Conservation (phyloP, 352 stramenopile species). For the Globisporangium alternatum region DNA sequence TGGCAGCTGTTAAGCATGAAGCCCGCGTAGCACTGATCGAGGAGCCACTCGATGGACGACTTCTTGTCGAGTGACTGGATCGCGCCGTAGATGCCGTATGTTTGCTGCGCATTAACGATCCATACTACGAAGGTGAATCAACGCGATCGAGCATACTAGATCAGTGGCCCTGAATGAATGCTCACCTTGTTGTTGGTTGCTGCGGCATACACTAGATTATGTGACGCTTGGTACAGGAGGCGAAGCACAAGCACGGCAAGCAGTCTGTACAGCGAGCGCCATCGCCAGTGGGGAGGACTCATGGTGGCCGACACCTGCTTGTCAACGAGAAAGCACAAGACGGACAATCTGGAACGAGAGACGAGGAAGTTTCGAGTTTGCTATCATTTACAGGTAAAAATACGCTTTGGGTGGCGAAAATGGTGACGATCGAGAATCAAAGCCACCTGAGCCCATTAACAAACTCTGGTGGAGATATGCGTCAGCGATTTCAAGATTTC, state of each 20-base stretch:
- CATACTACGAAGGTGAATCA: background rate
- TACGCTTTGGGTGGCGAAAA: background rate
- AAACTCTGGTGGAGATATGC: background rate
- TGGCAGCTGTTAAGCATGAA: constrained; percentile 59
- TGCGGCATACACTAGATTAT: background rate
- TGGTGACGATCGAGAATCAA: background rate
- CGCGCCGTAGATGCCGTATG: constrained; percentile 54
- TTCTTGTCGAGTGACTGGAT: constrained; percentile 48
- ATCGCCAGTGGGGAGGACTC: background rate
- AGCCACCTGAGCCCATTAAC: background rate
- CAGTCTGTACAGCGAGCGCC: background rate
- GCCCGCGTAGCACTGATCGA: constrained; percentile 61
- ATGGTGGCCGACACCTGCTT: background rate
- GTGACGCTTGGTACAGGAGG: background rate
- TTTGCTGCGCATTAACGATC: constrained; percentile 27
- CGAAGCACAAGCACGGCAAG: background rate
- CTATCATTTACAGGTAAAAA: background rate
- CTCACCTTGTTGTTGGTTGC: background rate
- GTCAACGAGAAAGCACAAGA: background rate
- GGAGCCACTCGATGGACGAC: constrained; percentile 28
- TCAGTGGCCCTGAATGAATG: background rate
- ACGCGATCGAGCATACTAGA: background rate
- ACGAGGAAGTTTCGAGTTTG: no score
- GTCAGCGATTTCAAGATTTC: no score
- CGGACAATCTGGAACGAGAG: background rate